A percentile compares a stretch with the other conserved stretches of the same genome.
Evolutionary conservation across 2,329 filamentous ascomycete species (phyloP).

Genomic region (Onygenales sp.): DNA sequence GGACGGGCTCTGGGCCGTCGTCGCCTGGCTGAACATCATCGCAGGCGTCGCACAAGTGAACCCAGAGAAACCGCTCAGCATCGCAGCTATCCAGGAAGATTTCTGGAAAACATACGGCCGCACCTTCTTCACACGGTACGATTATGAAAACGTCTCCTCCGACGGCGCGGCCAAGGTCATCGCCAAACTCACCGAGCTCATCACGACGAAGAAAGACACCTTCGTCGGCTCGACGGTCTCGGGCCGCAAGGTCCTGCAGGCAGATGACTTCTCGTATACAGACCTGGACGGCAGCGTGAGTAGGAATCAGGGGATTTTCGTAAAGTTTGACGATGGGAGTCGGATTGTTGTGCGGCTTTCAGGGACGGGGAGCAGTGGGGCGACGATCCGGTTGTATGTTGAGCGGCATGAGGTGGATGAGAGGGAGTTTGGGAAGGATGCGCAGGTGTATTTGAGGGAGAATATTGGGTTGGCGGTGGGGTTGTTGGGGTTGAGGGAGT

Average conservation of each 20-base stretch:
- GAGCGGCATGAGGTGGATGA: conserved; percentile 87
- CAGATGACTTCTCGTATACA: conserved; percentile 95
- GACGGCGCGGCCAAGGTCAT: conserved; percentile 88
- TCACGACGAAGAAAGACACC: conserved; percentile 56
- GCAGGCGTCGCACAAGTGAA: conserved; percentile 81
- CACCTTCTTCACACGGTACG: conserved; percentile 98
- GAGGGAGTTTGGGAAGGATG: conserved; percentile 67
- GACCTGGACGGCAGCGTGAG: conserved; percentile 95
- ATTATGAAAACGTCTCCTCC: conserved; percentile 91
- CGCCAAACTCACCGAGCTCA: conserved; percentile 66
- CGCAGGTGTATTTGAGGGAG: conserved; percentile 87
- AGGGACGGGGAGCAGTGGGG: conserved; percentile 87
- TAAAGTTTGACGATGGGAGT: conserved; percentile 88
- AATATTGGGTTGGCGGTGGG: conserved; percentile 78
- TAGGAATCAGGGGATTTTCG: conserved; percentile 91
- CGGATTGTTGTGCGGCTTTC: conserved; percentile 92
- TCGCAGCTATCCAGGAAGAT: conserved; percentile 90
- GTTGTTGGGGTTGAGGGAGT: conserved; percentile 87
- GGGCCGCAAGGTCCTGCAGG: conserved; percentile 76
- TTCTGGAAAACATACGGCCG: conserved; percentile 96
- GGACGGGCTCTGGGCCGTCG: conserved; percentile 94
- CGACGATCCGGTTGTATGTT: conserved; percentile 93
- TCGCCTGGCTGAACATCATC: conserved; percentile 98
- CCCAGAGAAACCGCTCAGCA: conserved; percentile 73
- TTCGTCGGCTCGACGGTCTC: conserved; percentile 78